Evolutionary conservation across 2,329 filamentous ascomycete species (phyloP), one percentile per base, ranked within the genome.

Genomic region (Alternaria dauci): DNA sequence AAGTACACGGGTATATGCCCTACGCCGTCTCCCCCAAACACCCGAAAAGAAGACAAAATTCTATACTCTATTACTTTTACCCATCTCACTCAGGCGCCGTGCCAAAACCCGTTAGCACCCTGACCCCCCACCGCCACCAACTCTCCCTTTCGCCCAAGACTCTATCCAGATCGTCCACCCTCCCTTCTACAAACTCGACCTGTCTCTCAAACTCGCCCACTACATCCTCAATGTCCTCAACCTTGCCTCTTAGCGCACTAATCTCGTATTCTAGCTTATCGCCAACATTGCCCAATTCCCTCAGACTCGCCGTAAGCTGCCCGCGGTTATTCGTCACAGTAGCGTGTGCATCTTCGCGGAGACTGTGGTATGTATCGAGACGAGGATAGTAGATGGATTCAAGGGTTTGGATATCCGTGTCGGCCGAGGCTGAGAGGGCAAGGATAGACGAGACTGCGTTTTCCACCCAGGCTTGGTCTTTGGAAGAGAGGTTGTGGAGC

Each of bases 251-350:
- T n/a, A 98, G 82, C 16, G 89, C 88, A 61, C 90, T 87, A 62
- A 97, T 89, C 81, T 97, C 94, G 78, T 98, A 98, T 72, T 98
- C 94, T 56, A 98, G 83, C 78, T 94, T 94, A 20, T 93, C 92
- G 3, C 90, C 88, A 39, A 96, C 82, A 23, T 90, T 86, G 75
- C 96, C 93, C 14, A 97, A 84, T 65, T 95, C 91, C 76, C 90
- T 90, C 62, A 93, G 83, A 16, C 86, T 85, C 73, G 95, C 92
- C 4, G 86, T 87, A 38, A 96, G 81, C 53, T 86, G 84, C 23
- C 85, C 84, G 41, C 89, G 87, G 78, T 96, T 91, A 48, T 89
- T 87, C 0, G 85, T 84, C 9, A 97, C 79, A 16, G 93, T 81
- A 59, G 91, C 89, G 34, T 89, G 86, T 1, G 89, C 89, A 59